Base-by-base conservation (phyloP, 2,329 filamentous ascomycete species). In the Xylaria sp. region DNA sequence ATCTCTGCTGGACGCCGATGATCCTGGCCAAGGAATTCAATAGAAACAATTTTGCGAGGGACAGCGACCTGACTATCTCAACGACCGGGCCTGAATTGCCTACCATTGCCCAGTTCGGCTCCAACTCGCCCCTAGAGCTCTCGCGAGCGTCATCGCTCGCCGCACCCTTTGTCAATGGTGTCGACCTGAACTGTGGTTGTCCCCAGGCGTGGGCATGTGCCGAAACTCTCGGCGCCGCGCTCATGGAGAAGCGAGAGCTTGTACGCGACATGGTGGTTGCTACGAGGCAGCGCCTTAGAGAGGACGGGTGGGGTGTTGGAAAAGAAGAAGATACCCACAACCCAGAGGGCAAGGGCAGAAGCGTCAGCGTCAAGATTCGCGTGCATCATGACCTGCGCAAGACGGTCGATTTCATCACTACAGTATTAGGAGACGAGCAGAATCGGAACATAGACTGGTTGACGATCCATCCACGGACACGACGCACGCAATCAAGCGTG, bases 1-100 rank as follows among this genome's bases (percentile, higher is more conserved):
- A 92, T 76, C 77, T 92, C 6, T 89, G 86, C 71, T 92, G 90
- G 86, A 92, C 90, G 1, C 90, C 90, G 51, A 92, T 92, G 90
- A 88, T 91, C 63, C 81, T 91, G 2, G 88, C 89, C 60, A 91
- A 90, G 74, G 89, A 91, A 75, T 91, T 91, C 77, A 90, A 90
- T 79, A 83, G 89, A 27, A 90, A 82, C 74, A 76, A 79, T 21
- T 80, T 86, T 71, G 89, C 89, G 58, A 82, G 89, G 64, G 86
- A 90, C 69, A 89, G 86, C 75, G 89, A 92, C 76, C 85, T 91
- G 73, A 90, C 89, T 60, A 80, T 89, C 30, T 87, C 88, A 1
- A 88, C 87, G 1, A 73, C 75, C 17, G 47, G 59, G 17, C 61
- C 59, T 3, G 86, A 89, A 60, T 84, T 88, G 1, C 85, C 88